Base-by-base conservation (phyloP, 306 rosid genomes). In the Glycyrrhiza uralensis region DNA sequence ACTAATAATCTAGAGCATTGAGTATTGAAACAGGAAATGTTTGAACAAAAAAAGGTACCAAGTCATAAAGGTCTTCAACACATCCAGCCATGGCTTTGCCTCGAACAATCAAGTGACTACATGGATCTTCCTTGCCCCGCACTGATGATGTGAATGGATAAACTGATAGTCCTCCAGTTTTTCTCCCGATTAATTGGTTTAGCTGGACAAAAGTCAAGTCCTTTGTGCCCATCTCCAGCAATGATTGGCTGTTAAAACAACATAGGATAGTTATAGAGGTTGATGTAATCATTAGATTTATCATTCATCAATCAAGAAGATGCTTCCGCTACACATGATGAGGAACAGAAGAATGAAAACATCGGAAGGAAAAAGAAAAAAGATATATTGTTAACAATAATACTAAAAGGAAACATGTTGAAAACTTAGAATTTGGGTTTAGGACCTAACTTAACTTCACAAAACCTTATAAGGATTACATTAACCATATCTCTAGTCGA, bases 181-280 rank as follows among this genome's bases (percentile, higher is more conserved):
- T 94, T 75, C 99, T 91, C 77, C 99, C 96, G 49, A 89, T 91
- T 83, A 94, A 85, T 84, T 94, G 97, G 83, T 86, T 89, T 67
- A 94, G 90, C 77, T 94, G 96, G 86, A 94, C 99, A 85, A 94
- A 94, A 54, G 79, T 86, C 83, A 89, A 78, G 75, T 94, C 99
- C 84, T 94, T 91, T 66, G 99, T 94, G 61, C 99, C 99, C 99
- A 94, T 94, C 89, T 91, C 96, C 75, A 91, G 86, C 95, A 94
- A 81, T 66, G 99, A 94, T 84, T 91, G 99, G 69, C 99, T 89
- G 91, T 66, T 76, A 87, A 82, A 78, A 58, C 44, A 74, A 55
- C 69, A 68, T 38, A 24, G 28, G 54, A 62, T 30, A 77, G 79
- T 79, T 71, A 80, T 45, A 65, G 38, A 75, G 80, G 52, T 24